These are phyloP conservation scores for Fistulifera solaris DNA, from an alignment of 108 stramenopile species.

Conservation along the genomic window DNA sequence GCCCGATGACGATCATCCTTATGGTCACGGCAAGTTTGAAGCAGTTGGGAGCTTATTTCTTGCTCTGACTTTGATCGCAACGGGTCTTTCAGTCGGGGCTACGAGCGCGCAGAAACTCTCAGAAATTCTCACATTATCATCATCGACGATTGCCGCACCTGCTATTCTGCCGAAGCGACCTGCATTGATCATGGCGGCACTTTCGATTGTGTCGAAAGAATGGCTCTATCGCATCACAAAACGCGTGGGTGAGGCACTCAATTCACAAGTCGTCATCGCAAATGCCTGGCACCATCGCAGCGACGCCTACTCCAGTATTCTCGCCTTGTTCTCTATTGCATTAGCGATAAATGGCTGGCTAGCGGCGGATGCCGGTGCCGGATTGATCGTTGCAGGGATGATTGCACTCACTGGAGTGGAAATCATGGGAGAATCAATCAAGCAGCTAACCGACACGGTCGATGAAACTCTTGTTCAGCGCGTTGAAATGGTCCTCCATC, in stretches of 20 bases:
- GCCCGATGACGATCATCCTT: conserved; percentile 89
- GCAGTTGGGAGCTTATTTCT: conserved; percentile 86
- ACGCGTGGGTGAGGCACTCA: conserved; percentile 67
- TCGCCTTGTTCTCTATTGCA: conserved; percentile 82
- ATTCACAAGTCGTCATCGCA: conserved; percentile 90
- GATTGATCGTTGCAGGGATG: conserved; percentile 92
- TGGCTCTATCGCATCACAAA: conserved; percentile 84
- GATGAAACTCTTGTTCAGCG: conserved; percentile 41
- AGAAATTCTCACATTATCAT: conserved; percentile 31
- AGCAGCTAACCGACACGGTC: conserved; percentile 78
- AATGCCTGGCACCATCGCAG: conserved; percentile 98
- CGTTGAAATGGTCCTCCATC: conserved; percentile 6
- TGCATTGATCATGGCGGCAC: conserved; percentile 74
- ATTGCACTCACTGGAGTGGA: conserved; percentile 87
- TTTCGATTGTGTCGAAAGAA: conserved; percentile 89
- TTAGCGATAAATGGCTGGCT: conserved; percentile 67
- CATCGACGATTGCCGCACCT: conserved; percentile 25
- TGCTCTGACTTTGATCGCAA: conserved; percentile 81
- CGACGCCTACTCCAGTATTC: conserved; percentile 88
- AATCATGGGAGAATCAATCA: conserved; percentile 70
- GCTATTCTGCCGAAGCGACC: conserved; percentile 43
- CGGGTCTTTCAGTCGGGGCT: conserved; percentile 77
- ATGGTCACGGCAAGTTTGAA: conserved; percentile 96
- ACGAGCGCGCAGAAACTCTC: conserved; percentile 58
- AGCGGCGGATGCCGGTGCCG: conserved; percentile 86